Percentiles rank a stretch among this genome's conserved stretches.
Conservation (phyloP, 306 rosid species). For the Canavalia ensiformis region DNA sequence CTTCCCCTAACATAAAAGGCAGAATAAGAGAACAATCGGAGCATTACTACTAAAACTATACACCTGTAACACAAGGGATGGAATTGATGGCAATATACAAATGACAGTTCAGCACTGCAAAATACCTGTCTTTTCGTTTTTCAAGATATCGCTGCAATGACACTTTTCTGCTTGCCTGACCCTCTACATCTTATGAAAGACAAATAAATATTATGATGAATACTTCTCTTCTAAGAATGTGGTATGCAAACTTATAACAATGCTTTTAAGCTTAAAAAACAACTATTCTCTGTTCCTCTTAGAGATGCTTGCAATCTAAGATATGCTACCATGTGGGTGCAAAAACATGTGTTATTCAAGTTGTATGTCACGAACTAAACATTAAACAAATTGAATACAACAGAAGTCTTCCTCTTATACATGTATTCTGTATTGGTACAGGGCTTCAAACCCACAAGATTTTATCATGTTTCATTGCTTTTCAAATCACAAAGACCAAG, state of each 20-base stretch:
- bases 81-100: constrained; percentile 43
- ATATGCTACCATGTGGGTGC: constrained; percentile 27
- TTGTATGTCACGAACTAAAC: constrained; percentile 15
- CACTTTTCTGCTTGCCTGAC: constrained; percentile 82
- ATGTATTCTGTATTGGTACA: neutral
- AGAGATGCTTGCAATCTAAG: constrained; percentile 10
- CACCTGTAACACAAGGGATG: constrained; percentile 32
- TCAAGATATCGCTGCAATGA: constrained; percentile 89
- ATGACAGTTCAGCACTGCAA: constrained; percentile 42
- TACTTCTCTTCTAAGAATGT: constrained; percentile 38
- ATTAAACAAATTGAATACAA: neutral
- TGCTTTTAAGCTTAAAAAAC: constrained; percentile 16
- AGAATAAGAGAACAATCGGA: constrained; percentile 55
- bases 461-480: constrained; percentile 30
- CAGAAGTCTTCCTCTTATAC: constrained; percentile 8
- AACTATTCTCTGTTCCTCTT: neutral
- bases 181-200: constrained; percentile 79
- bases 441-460: constrained; percentile 19
- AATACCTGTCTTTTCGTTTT: constrained; percentile 94
- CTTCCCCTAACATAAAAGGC: constrained; percentile 72
- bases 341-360: neutral
- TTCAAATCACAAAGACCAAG: constrained; percentile 33
- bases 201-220: constrained; percentile 38
- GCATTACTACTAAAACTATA: constrained; percentile 44
- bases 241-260: constrained; percentile 30